These are phyloP conservation scores for Bipolaris cookei DNA, from an alignment of 2,329 filamentous ascomycete species.

Conservation along the genomic window DNA sequence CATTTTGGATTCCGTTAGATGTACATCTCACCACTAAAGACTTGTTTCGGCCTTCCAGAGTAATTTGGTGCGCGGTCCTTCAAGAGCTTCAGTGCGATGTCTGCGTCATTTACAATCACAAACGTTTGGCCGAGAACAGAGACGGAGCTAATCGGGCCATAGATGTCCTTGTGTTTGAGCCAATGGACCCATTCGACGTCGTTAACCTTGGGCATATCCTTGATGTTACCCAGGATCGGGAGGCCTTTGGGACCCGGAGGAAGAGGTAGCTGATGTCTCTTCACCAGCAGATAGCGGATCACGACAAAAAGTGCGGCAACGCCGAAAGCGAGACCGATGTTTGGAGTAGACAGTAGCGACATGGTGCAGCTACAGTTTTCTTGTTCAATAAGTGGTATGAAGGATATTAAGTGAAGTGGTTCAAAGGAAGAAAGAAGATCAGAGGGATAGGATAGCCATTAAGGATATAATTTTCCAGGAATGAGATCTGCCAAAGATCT, in stretches of 20 bases:
- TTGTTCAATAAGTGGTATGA: background rate
- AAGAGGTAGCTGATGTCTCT: constrained; percentile 31
- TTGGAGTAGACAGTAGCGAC: background rate
- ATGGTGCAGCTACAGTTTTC: background rate
- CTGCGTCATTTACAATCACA: constrained; percentile 38
- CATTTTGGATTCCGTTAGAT: background rate
- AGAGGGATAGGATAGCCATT: too few relatives aligned
- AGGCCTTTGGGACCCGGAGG: constrained; percentile 60
- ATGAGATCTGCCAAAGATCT: background rate
- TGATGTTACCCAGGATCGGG: constrained; percentile 59
- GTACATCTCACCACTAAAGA: constrained; percentile 37
- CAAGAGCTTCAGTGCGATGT: constrained; percentile 35
- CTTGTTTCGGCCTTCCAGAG: constrained; percentile 31
- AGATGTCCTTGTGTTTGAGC: constrained; percentile 51
- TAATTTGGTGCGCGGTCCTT: constrained; percentile 28
- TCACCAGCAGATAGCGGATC: background rate
- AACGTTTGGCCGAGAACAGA: constrained; percentile 40
- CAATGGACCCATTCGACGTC: constrained; percentile 53
- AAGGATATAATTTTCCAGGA: background rate
- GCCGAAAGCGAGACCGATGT: background rate
- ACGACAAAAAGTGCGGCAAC: background rate
- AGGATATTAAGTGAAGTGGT: background rate
- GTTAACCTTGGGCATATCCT: constrained; percentile 54
- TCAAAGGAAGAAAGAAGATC: background rate
- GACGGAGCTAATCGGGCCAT: constrained; percentile 42